Evolutionary conservation across 2,329 filamentous ascomycete genomes (phyloP).

Genomic region (Phialophora tarda): DNA sequence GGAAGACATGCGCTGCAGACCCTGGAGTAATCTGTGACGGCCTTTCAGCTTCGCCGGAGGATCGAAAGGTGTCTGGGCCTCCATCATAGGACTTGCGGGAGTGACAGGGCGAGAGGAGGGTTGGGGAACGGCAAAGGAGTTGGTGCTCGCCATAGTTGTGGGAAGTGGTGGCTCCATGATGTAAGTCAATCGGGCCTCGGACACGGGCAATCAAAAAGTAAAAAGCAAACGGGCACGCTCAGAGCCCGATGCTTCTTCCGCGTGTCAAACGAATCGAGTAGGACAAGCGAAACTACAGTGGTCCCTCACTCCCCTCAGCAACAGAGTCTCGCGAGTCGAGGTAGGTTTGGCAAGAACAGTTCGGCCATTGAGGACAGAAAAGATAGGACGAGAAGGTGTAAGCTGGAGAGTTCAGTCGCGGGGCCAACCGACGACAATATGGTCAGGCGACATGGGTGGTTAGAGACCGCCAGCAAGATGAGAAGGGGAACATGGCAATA

Average conservation of each 20-base stretch:
- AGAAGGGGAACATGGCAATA: conserved; percentile 5
- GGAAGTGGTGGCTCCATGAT: conserved; percentile 31
- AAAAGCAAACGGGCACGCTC: conserved; percentile 8
- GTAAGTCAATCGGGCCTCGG: conserved; percentile 3
- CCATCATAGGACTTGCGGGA: conserved; percentile 45
- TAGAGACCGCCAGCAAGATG: conserved; percentile 12
- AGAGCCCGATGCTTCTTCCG: not conserved
- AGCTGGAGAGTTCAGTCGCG: not conserved
- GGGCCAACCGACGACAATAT: conserved; percentile 14
- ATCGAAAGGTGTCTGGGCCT: conserved; percentile 43
- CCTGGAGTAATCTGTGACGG: conserved; percentile 71
- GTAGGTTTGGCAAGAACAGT: not conserved
- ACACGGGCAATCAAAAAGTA: conserved; percentile 1
- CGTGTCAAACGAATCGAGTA: conserved; percentile 12
- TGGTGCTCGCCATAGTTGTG: conserved; percentile 20
- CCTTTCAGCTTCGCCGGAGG: conserved; percentile 66
- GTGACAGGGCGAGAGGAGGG: conserved; percentile 44
- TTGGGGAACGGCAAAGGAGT: conserved; percentile 11
- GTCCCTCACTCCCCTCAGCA: conserved; percentile 14
- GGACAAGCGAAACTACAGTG: conserved; percentile 12
- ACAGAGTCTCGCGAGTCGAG: not conserved
- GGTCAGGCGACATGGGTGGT: conserved; percentile 25
- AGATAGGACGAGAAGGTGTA: conserved; percentile 4
- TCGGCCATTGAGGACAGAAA: not conserved
- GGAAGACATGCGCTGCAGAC: conserved; percentile 81